Evolutionary conservation across 192 early-diverging fungal species (phyloP), one percentile per base, ranked within the genome.

Genomic region (Entophlyctis luteolus): DNA sequence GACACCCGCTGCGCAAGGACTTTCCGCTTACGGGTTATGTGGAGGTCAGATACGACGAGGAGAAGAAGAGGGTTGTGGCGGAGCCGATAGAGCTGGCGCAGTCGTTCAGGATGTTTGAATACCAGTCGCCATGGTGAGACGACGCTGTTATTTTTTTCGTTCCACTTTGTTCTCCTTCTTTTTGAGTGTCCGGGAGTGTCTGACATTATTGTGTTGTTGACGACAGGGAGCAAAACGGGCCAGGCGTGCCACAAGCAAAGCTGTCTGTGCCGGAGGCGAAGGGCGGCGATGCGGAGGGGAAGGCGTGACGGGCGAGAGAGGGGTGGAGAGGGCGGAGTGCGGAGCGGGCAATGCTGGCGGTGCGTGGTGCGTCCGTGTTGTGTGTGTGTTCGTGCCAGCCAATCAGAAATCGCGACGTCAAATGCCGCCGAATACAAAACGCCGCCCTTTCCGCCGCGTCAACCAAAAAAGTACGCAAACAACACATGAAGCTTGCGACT

Each of bases 21-120:
- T 99, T 99, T 82, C 96, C 96, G 48, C 81, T 99, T 42, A 95
- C 92, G 35, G 95, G 96, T n/a, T 99, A 97, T 73, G 94, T 97
- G 6, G 96, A 97, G 80, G 93, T 97, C 34, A 81, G 96, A 55
- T 99, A 97, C 74, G 96, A 99, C 74, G 96, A 99, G 60, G 92
- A 94, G 74, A 92, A 92, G 84, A 99, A 99, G 86, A 82, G 96
- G 42, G 94, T 99, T 16, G 89, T 99, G 42, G 86, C 91, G 31
- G 96, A 99, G 71, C 94, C 94, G 25, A 82, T 99, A 50, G 95
- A 99, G 76, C 80, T 99, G 56, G 86, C 94, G 1, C 96, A 99
- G 82, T 88, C 91, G 27, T 94, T 97, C 84, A 84, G 96, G 63
- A 90, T 92, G 80, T 97, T 95, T 82, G 96, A 98, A 57, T 91